These are phyloP conservation scores for Oryza meyeriana DNA, from an alignment of 176 grass and related monocot genomes.

Conservation along the genomic window DNA sequence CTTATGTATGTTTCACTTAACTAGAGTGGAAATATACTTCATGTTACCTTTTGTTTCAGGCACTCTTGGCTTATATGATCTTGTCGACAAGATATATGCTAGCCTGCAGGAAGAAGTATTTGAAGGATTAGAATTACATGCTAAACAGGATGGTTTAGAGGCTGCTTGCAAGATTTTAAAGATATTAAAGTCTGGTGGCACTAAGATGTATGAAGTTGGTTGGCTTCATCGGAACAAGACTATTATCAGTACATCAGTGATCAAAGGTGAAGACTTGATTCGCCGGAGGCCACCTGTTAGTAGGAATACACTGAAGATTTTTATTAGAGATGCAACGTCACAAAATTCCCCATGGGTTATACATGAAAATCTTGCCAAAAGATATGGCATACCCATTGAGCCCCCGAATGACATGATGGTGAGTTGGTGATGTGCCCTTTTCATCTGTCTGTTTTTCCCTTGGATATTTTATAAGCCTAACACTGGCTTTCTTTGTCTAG, in stretches of 20 bases:
- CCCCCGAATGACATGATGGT: conserved; percentile 46
- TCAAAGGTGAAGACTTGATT: conserved; percentile 70
- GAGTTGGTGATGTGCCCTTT: conserved; percentile 35
- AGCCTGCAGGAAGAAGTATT: conserved; percentile 61
- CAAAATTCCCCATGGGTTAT: conserved; percentile 69
- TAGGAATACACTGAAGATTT: conserved; percentile 58
- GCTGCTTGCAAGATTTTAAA: conserved; percentile 70
- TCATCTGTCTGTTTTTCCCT: not conserved
- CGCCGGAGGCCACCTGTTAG: conserved; percentile 57
- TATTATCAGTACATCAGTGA: conserved; percentile 41
- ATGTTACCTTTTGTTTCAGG: conserved; percentile 51
- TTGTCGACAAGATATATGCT: conserved; percentile 64
- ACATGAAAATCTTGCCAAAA: conserved; percentile 72
- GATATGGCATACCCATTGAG: conserved; percentile 54
- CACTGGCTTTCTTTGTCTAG: conserved; percentile 18
- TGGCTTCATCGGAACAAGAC: conserved; percentile 62
- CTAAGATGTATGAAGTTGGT: conserved; percentile 59
- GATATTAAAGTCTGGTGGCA: conserved; percentile 49
- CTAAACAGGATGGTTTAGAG: conserved; percentile 54
- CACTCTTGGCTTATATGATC: conserved; percentile 52
- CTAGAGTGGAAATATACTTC: not conserved
- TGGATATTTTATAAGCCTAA: conserved; percentile 18
- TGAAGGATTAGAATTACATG: conserved; percentile 76
- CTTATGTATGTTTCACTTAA: conserved; percentile 12
- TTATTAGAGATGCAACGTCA: conserved; percentile 68